Evolutionary conservation across 805 yeast genomes (phyloP), one percentile per base, ranked within the genome.

Genomic region (Naumovozyma castellii): DNA sequence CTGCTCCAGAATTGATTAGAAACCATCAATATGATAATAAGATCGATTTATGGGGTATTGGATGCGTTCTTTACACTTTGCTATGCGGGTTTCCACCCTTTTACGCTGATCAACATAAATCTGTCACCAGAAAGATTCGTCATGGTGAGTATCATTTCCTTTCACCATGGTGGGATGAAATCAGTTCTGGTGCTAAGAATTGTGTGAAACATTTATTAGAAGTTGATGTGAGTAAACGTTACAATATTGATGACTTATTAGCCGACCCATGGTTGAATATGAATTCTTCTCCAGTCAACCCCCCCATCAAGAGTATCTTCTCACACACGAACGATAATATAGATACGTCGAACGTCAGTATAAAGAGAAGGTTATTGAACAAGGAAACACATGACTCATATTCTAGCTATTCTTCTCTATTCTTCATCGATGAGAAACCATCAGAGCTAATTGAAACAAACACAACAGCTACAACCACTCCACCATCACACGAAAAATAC

Each of bases 41-140:
- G 45, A 97, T 90, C 32, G 98, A 90, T 60, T 84, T 90, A 88
- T 90, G 98, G 98, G 96, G 96, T 1, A 68, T 90, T 40, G 98
- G 98, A 0, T 90, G 98, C 64, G 95, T 90, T 0, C 66, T 90
- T 38, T 92, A 90, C 57, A 90, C 96, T 1, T 65, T 90, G 20
- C 67, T 90, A 25, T 90, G 97, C 65, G 98, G 98, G 3, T 90
- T 90, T 63, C 97, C 97, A 1, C 97, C 98, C 2, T 90, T 90
- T 55, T 90, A 85, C 61, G 88, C 83, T 47, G 70, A 66, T 32
- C 64, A 63, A 43, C 80, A 76, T 43, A 78, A 79, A 49, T 69
- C 76, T 3, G 63, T 83, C 32, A 76, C 84, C 9, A 67, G 68
- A 38, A 82, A 82, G 52, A 84, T 80, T 20, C 67, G 80, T 14